Base-by-base conservation (phyloP, 495 filamentous ascomycete species). In the Penicilliopsis zonata region DNA sequence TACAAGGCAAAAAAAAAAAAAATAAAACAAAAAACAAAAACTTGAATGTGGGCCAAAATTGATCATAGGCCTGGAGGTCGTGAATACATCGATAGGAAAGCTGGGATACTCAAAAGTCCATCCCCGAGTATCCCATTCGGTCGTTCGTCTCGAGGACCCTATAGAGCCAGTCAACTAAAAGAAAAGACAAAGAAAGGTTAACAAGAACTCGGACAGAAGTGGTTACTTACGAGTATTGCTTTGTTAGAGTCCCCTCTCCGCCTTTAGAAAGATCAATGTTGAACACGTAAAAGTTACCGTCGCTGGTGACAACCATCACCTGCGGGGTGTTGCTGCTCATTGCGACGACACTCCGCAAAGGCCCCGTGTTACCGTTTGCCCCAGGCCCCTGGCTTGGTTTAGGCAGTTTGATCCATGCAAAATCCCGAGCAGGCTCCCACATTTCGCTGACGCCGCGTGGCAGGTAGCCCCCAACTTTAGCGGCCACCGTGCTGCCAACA, bases 281-380 rank as follows among this genome's bases (percentile, higher is more conserved):
- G 52, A 83, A 96, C 10, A 96, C 82, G 42, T 87, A 95, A 46
- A 94, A 96, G 14, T 77, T 76, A 9, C 90, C 90, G 50, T 96
- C 92, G 41, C 80, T 94, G 2, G 90, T 96, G 9, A 94, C 92
- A 1, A 96, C 84, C 88, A 96, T 95, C 17, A 98, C 82, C 44
- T 95, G 86, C 0, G 92, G 90, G 9, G 79, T 83, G 44, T 74
- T 88, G 44, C 73, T 87, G 45, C 84, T 94, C 77, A 98, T 86
- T 5, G 92, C 90, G 22, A 96, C 90, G 17, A 96, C 92, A 38
- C 86, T 95, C 38, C 77, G 58, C 12, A 92, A 48, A 3, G 71
- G 70, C 1, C 62, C 63, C 4, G 43, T 37, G 14, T 46, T 42
- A n/a, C 49, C 47, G 9, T 63, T 60, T 5, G 50, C 53, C 28